Evolutionary conservation across 192 early-diverging fungal species (phyloP).

Genomic region (Rhizophlyctis rosea): DNA sequence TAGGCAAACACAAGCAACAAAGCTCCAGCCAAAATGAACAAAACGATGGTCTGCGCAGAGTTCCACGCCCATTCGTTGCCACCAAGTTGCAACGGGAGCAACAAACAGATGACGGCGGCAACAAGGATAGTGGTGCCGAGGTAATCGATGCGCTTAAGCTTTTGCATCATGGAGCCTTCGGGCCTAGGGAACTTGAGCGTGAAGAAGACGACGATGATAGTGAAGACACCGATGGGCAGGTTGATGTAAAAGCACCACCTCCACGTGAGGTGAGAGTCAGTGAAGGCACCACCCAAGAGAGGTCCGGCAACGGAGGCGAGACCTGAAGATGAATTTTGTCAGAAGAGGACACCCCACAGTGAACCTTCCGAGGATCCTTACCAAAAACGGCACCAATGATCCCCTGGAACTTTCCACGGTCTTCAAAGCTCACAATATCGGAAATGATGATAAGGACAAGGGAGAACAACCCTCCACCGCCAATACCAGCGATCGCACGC

Average conservation of each 20-base stretch:
- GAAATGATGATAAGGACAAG: constrained; percentile 79
- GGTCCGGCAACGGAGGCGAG: constrained; percentile 78
- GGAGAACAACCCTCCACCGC: constrained; percentile 71
- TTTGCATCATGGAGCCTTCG: constrained; percentile 47
- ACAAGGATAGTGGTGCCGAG: constrained; percentile 56
- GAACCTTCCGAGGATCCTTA: not conserved
- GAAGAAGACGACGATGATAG: constrained; percentile 52
- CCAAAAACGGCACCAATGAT: constrained; percentile 78
- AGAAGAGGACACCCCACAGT: not conserved
- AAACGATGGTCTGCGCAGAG: constrained; percentile 57
- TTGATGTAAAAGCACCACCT: constrained; percentile 80
- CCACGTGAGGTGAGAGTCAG: constrained; percentile 48
- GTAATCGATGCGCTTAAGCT: constrained; percentile 69
- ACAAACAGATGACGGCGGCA: constrained; percentile 51
- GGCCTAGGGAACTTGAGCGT: constrained; percentile 60
- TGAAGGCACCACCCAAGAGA: constrained; percentile 81
- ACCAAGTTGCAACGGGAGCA: constrained; percentile 72
- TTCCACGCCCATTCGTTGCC: constrained; percentile 65
- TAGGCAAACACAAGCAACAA: constrained; percentile 51
- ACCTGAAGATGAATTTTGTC: not conserved
- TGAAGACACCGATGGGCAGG: constrained; percentile 72
- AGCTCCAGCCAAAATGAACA: constrained; percentile 49
- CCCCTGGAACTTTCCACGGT: constrained; percentile 87
- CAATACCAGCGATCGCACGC: constrained; percentile 78
- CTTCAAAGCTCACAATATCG: constrained; percentile 71